phyloP scores from a whole-genome alignment of 73 alveolate species.

The Paramecium primaurelia region DNA sequence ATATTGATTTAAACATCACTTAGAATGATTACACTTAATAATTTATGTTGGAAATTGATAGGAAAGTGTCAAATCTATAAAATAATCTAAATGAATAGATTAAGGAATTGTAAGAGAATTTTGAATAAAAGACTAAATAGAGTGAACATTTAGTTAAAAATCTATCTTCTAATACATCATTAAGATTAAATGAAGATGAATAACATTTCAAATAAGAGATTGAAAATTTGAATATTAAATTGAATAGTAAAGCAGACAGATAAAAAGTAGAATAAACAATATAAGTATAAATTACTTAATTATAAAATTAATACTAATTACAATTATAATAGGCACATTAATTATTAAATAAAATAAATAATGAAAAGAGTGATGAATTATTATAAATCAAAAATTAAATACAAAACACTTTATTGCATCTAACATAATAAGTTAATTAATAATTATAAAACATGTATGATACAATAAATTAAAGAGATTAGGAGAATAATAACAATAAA shows the following conservation, averaged over 20 bases:
- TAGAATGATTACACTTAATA: conserved; percentile 15
- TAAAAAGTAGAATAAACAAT: not conserved
- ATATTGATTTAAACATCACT: not conserved
- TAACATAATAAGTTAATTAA: not conserved
- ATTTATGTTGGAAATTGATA: conserved; percentile 21
- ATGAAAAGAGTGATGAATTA: conserved; percentile 36
- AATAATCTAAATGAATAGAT: conserved; percentile 11
- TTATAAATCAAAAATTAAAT: not conserved
- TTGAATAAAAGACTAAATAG: not conserved
- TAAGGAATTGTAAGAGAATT: not conserved
- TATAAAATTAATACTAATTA: not conserved
- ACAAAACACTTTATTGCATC: not conserved
- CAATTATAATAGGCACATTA: not conserved
- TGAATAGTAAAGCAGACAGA: not conserved
- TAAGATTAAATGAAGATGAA: conserved; percentile 45
- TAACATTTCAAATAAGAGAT: not conserved
- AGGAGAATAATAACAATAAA: not conserved
- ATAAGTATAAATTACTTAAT: not conserved
- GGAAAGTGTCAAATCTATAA: not conserved
- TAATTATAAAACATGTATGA: not conserved
- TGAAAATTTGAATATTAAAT: not conserved
- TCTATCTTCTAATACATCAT: not conserved
- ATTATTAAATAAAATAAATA: conserved; percentile 11
- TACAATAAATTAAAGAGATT: not conserved
- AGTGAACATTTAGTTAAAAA: conserved; percentile 17